Evolutionary conservation across 768 basidiomycete species (phyloP).

Genomic region (Paxillus ammoniavirescens): DNA sequence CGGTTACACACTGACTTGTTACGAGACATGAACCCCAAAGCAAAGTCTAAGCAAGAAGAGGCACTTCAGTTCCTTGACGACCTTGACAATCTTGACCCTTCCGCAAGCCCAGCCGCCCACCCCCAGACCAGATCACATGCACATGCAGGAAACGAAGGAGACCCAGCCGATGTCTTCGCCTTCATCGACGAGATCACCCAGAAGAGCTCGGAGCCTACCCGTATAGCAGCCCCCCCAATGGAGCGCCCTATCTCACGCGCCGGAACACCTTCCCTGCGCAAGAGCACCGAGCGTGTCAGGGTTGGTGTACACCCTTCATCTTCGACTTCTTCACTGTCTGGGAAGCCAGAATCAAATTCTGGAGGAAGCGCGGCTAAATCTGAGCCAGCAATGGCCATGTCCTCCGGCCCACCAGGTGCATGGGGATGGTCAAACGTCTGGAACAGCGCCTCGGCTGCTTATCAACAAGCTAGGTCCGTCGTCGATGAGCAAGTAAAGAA

Average conservation of each 20-base stretch:
- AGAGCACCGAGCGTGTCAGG: slow-evolving; percentile 75
- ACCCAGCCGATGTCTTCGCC: slow-evolving; percentile 82
- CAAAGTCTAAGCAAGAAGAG: slow-evolving; percentile 83
- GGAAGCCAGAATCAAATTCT: slow-evolving; percentile 27
- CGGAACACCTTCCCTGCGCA: slow-evolving; percentile 68
- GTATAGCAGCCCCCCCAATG: slow-evolving; percentile 50
- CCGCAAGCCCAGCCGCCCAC: slow-evolving; percentile 25
- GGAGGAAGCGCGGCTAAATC: slow-evolving; percentile 23
- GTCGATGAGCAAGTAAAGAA: slow-evolving; percentile 94
- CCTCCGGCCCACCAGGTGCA: slow-evolving; percentile 29
- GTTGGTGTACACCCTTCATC: slow-evolving; percentile 49
- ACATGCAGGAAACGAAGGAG: slow-evolving; percentile 47
- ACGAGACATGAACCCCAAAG: slow-evolving; percentile 38
- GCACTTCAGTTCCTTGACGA: slow-evolving; percentile 93
- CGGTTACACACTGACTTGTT: no score
- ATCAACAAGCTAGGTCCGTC: slow-evolving; percentile 82
- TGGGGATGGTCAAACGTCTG: slow-evolving; percentile 93
- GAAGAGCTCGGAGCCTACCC: slow-evolving; percentile 80
- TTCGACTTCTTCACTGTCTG: slow-evolving; percentile 43
- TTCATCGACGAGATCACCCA: slow-evolving; percentile 95
- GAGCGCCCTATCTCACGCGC: slow-evolving; percentile 62
- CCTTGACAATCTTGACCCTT: slow-evolving; percentile 75
- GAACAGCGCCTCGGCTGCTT: slow-evolving; percentile 80
- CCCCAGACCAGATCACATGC: slow-evolving; percentile 17
- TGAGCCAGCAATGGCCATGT: slow-evolving; percentile 11